Percentiles rank a stretch among this genome's conserved stretches.
These are phyloP conservation scores for Penicillium maclennaniae DNA, from an alignment of 495 filamentous ascomycete species.

Conservation along the genomic window DNA sequence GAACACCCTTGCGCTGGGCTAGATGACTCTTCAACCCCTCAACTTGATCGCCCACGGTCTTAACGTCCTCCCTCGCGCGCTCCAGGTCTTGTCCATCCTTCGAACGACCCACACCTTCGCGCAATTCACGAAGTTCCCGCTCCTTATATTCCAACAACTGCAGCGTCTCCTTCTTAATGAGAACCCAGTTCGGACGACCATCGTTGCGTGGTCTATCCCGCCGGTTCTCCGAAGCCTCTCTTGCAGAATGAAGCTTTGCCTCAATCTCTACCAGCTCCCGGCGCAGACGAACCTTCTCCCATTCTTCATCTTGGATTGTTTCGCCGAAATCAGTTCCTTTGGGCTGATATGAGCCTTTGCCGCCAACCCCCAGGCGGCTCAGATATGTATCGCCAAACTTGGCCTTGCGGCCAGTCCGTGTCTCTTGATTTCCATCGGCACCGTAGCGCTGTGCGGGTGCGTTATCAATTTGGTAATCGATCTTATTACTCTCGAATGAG, in stretches of 20 bases:
- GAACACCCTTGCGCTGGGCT: conserved; percentile 37
- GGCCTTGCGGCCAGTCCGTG: conserved; percentile 78
- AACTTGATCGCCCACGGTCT: conserved; percentile 50
- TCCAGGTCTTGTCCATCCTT: conserved; percentile 43
- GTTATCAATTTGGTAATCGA: conserved; percentile 89
- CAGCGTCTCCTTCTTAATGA: conserved; percentile 91
- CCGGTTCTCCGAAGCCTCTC: conserved; percentile 57
- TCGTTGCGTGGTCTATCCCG: conserved; percentile 55
- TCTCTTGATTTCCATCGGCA: conserved; percentile 64
- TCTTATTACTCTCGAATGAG: conserved; percentile 88
- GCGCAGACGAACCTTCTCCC: conserved; percentile 94
- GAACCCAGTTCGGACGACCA: conserved; percentile 52
- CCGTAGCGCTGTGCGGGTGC: conserved; percentile 65
- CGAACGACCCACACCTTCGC: conserved; percentile 41
- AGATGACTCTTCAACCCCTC: conserved; percentile 51
- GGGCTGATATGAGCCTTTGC: conserved; percentile 64
- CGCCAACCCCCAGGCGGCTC: conserved; percentile 78
- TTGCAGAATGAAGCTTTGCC: conserved; percentile 72
- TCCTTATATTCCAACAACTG: conserved; percentile 65
- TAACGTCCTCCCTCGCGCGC: conserved; percentile 42
- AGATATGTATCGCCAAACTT: conserved; percentile 98
- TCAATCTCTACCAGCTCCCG: conserved; percentile 88
- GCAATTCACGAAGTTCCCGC: conserved; percentile 46
- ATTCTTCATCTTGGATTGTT: conserved; percentile 75
- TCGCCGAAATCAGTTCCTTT: conserved; percentile 82